These are phyloP conservation scores for Phytophthora sp. DNA, from an alignment of 352 stramenopile species.

Conservation along the genomic window DNA sequence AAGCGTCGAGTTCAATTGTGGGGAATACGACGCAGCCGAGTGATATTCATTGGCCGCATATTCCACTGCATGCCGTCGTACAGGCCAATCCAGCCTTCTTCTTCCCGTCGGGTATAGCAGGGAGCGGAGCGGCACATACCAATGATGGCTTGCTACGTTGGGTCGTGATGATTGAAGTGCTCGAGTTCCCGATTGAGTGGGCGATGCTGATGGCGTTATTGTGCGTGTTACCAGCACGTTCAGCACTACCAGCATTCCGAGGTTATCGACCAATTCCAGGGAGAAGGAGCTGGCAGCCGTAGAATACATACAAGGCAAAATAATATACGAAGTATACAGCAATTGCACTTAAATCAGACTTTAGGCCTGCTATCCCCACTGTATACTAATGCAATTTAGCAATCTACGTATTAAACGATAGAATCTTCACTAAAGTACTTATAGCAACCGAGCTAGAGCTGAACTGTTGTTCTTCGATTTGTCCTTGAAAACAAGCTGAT, in stretches of 20 bases:
- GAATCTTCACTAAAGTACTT: too few relatives aligned
- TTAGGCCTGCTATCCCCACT: too few relatives aligned
- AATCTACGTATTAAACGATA: too few relatives aligned
- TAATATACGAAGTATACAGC: too few relatives aligned
- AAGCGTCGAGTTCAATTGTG: conserved; percentile 28
- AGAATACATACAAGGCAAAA: neutral
- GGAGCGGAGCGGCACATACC: conserved; percentile 16
- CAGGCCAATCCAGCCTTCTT: conserved; percentile 72
- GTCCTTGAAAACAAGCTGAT: conserved; percentile 63
- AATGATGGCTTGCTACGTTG: conserved; percentile 50
- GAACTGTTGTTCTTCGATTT: conserved; percentile 32
- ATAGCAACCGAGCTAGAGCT: conserved; percentile 21
- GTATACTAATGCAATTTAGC: too few relatives aligned
- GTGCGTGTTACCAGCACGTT: conserved; percentile 59
- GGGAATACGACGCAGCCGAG: conserved; percentile 16
- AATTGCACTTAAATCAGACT: too few relatives aligned
- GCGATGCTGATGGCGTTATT: conserved; percentile 61
- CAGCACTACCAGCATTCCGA: conserved; percentile 58
- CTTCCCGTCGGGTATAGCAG: conserved; percentile 46
- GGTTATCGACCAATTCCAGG: conserved; percentile 60
- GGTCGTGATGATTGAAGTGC: conserved; percentile 65
- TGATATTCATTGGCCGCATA: conserved; percentile 34
- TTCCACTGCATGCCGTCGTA: conserved; percentile 53
- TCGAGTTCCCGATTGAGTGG: conserved; percentile 70
- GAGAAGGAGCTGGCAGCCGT: conserved; percentile 25